These are phyloP conservation scores for Podaxis rugospora DNA, from an alignment of 768 basidiomycete species.

Conservation along the genomic window DNA sequence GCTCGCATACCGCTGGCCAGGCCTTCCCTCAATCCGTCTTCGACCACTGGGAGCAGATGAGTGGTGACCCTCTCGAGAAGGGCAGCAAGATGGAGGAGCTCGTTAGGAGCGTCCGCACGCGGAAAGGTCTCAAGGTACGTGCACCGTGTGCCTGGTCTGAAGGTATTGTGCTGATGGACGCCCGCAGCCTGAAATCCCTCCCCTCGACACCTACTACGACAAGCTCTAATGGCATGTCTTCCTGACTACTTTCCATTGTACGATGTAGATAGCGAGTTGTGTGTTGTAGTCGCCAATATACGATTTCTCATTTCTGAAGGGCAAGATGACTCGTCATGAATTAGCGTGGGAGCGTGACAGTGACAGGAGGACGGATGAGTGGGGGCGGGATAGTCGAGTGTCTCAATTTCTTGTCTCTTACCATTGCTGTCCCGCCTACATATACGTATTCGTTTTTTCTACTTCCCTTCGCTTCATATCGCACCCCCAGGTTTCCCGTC, in stretches of 20 bases:
- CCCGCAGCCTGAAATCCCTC: constrained; percentile 76
- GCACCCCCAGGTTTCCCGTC: background rate
- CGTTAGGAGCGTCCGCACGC: constrained; percentile 73
- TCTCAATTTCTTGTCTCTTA: constrained; percentile 11
- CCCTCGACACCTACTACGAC: constrained; percentile 91
- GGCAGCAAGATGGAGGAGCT: constrained; percentile 89
- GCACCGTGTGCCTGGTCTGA: background rate
- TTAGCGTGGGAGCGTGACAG: constrained; percentile 12
- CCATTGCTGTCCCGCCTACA: constrained; percentile 8
- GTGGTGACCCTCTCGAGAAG: constrained; percentile 80
- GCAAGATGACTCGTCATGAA: background rate
- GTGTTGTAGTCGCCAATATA: constrained; percentile 18
- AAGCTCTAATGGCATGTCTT: constrained; percentile 55
- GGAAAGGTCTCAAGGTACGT: constrained; percentile 92
- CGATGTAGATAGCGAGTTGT: constrained; percentile 7
- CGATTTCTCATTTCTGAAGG: constrained; percentile 4
- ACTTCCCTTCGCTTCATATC: constrained; percentile 12
- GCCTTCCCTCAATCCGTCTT: constrained; percentile 97
- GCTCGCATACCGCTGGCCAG: constrained; percentile 89
- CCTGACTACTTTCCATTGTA: constrained; percentile 11
- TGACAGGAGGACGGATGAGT: background rate
- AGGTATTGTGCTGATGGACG: background rate
- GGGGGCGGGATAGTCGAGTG: background rate
- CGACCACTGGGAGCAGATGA: constrained; percentile 89
- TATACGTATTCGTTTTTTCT: constrained; percentile 18